Evolutionary conservation across 2,329 filamentous ascomycete genomes (phyloP), one percentile per base, ranked within the genome.

Genomic region (Canariomyces notabilis): DNA sequence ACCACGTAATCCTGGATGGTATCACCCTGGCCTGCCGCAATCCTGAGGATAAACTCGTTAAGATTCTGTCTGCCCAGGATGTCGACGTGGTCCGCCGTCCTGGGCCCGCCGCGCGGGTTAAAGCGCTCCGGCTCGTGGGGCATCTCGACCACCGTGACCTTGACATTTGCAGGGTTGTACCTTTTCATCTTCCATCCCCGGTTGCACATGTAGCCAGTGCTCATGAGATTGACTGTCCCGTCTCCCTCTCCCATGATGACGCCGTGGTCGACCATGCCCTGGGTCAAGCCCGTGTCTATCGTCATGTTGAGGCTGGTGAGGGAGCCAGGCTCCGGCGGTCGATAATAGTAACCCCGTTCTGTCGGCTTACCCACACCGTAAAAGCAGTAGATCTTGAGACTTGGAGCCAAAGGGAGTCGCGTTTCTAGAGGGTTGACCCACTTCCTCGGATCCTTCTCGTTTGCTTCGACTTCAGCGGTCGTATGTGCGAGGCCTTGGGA

Each of bases 361-460:
- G 91, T 97, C 3, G 87, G 85, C 64, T 97, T 98, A 2, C 91
- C 91, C 4, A 95, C 82, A 16, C 87, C 93, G 63, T 98, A 97
- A 71, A 98, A 97, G 69, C 93, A 97, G 68, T 90, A 97, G 11
- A 98, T 88, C 64, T 95, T 96, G 60, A 98, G 72, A 60, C 81
- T 87, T 0, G 93, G 91, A 1, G 93, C 91, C 16, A 89, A 74
- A 0, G 93, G 93, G 0, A 97, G 74, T 2, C 91, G 79, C 0
- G 88, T 87, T 64, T 97, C 91, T 1, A 97, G 79, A 0, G 93
- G 93, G 61, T 98, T 98, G 51, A 95, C 80, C 93, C 93, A 98
- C 63, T 94, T 98, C 40, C 71, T 74, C 2, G 79, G 80, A 53
- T 87, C 77, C n/a, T 80, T 67, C 59, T 90, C 84, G 62, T 93